Conservation (phyloP, 495 filamentous ascomycete species). For the Penicillium bovifimosum region DNA sequence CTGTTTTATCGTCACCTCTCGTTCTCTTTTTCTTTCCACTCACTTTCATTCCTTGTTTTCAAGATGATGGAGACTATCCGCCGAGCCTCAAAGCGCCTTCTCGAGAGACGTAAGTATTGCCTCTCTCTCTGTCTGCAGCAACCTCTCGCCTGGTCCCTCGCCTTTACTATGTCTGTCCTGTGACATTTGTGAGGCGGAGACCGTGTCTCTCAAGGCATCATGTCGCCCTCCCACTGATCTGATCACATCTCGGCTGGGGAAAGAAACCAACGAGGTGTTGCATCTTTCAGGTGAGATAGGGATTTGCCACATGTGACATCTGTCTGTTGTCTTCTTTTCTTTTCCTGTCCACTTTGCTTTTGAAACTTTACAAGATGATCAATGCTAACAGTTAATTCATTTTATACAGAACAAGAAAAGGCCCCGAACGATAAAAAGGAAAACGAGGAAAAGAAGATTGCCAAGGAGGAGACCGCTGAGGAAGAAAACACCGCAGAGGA, state of each 20-base stretch:
- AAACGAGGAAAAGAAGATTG: no score
- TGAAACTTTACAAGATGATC: background rate
- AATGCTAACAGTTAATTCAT: no score
- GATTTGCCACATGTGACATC: background rate
- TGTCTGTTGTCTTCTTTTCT: background rate
- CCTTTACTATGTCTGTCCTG: background rate
- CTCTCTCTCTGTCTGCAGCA: background rate
- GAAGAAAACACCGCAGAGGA: no score
- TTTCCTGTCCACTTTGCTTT: no score
- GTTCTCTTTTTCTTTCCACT: background rate
- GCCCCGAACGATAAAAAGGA: no score
- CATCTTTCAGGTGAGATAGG: background rate
- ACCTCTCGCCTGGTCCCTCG: background rate
- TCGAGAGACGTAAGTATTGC: background rate
- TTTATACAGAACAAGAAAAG: no score
- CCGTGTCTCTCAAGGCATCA: background rate
- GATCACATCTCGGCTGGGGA: background rate
- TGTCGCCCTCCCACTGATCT: background rate
- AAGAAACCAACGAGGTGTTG: background rate
- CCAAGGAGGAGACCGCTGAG: no score
- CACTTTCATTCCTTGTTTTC: background rate
- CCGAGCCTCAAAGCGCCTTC: slow-evolving; percentile 1
- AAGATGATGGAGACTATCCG: slow-evolving; percentile 2
- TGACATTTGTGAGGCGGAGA: background rate
- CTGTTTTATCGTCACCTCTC: background rate